A percentile compares a stretch with the other conserved stretches of the same genome.
Evolutionary conservation across 2,329 filamentous ascomycete genomes (phyloP).

Genomic region (Arthrobotrys pseudoclavata): DNA sequence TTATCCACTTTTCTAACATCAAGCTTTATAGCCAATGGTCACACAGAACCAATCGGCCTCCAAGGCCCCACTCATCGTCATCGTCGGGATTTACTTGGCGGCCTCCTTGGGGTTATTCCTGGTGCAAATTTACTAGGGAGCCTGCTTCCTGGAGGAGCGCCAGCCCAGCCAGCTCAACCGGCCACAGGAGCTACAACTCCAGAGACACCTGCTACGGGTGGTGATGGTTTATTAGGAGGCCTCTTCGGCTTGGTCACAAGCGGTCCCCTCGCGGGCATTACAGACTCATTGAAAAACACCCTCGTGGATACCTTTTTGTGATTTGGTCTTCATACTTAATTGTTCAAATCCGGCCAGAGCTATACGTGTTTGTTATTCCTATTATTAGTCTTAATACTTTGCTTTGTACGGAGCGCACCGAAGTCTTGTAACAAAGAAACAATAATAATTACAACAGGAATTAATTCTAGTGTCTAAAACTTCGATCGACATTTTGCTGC

Average conservation of each 20-base stretch:
- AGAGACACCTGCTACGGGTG: not conserved
- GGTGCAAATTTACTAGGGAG: not conserved
- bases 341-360: not conserved
- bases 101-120: constrained; percentile 10
- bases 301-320: constrained; percentile 18
- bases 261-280: constrained; percentile 5
- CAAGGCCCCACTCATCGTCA: constrained; percentile 10
- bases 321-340: not conserved
- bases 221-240: not conserved
- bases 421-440: not conserved
- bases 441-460: not conserved
- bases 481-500: not conserved
- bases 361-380: not conserved
- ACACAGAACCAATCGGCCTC: constrained; percentile 25
- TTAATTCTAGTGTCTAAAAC: not conserved
- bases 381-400: not conserved
- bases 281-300: constrained; percentile 15
- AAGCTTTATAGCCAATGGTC: not conserved
- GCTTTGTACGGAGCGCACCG: not conserved
- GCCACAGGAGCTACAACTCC: not conserved
- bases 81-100: constrained; percentile 18
- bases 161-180: constrained; percentile 5
- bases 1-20: constrained; percentile 11
- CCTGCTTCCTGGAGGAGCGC: constrained; percentile 7
- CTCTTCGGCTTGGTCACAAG: not conserved